Evolutionary conservation across 140 eudicot species (phyloP).

Genomic region (Cichorium intybus): DNA sequence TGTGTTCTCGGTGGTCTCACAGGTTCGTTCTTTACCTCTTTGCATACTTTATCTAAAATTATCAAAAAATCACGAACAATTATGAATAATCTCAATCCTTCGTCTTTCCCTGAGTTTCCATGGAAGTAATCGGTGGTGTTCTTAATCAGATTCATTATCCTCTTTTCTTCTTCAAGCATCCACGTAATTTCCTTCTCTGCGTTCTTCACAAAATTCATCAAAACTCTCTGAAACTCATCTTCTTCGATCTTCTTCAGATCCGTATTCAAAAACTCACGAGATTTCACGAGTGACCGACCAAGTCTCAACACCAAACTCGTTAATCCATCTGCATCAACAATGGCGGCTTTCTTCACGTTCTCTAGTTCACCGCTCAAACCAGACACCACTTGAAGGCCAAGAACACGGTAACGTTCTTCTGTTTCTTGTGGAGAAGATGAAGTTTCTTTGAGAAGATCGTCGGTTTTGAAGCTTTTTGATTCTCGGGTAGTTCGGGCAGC

Average conservation of each 20-base stretch:
- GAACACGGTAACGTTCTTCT: constrained; percentile 65
- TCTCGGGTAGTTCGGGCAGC: constrained; percentile 67
- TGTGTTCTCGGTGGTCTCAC: constrained; percentile 26
- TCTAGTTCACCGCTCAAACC: constrained; percentile 69
- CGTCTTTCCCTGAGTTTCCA: constrained; percentile 79
- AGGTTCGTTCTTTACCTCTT: constrained; percentile 57
- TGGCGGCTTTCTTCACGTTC: constrained; percentile 76
- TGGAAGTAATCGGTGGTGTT: constrained; percentile 90
- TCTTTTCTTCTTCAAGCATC: constrained; percentile 81
- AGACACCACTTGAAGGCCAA: constrained; percentile 83
- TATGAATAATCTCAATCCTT: constrained; percentile 79
- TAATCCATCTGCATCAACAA: constrained; percentile 66
- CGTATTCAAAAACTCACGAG: constrained; percentile 53
- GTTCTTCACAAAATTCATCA: constrained; percentile 57
- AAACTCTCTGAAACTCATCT: constrained; percentile 55
- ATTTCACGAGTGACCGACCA: constrained; percentile 48
- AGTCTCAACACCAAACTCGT: constrained; percentile 63
- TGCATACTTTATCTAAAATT: constrained; percentile 74
- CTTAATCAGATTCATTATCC: constrained; percentile 67
- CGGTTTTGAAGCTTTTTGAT: constrained; percentile 54
- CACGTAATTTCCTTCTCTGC: constrained; percentile 64
- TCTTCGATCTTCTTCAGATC: constrained; percentile 54
- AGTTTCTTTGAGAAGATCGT: constrained; percentile 49
- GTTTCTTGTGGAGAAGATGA: constrained; percentile 44
- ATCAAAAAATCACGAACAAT: constrained; percentile 82